phyloP scores from a whole-genome alignment of 768 basidiomycete genomes.

The Lactifluus rugatus region DNA sequence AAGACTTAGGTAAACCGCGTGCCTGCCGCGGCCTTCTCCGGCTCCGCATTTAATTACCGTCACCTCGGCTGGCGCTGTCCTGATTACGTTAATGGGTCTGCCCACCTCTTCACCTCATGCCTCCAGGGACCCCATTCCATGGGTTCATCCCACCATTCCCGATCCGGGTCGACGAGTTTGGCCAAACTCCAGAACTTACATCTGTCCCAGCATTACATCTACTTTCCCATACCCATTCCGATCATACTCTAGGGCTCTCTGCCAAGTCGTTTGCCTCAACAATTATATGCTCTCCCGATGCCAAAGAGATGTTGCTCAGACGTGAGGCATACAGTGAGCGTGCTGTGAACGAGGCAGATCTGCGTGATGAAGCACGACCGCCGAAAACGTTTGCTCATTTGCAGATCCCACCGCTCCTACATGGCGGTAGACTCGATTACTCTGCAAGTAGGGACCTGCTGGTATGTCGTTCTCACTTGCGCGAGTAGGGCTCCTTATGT shows the following conservation, averaged over 20 bases:
- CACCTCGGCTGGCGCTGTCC: no score
- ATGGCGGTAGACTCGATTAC: slow-evolving; percentile 38
- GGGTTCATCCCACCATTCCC: slow-evolving; percentile 67
- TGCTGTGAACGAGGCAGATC: slow-evolving; percentile 41
- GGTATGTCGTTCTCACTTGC: slow-evolving; percentile 32
- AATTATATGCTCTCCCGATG: slow-evolving; percentile 72
- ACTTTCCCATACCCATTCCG: slow-evolving; percentile 85
- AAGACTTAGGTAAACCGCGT: no score
- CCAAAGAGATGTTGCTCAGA: slow-evolving; percentile 76
- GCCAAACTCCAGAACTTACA: slow-evolving; percentile 29
- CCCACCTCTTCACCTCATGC: no score
- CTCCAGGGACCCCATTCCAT: slow-evolving; percentile 65
- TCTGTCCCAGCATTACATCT: slow-evolving; percentile 48
- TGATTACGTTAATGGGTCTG: no score
- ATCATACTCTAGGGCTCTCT: slow-evolving; percentile 72
- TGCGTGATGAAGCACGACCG: slow-evolving; percentile 35
- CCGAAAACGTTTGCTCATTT: slow-evolving; percentile 59
- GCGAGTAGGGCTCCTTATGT: neutral
- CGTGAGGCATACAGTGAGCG: slow-evolving; percentile 66
- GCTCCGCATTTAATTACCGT: no score
- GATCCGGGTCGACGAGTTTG: slow-evolving; percentile 84
- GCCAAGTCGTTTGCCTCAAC: slow-evolving; percentile 62
- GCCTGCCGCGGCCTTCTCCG: no score
- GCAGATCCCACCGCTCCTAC: slow-evolving; percentile 41
- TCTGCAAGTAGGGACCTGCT: slow-evolving; percentile 56